These are phyloP conservation scores for Citropsis articulata DNA, from an alignment of 345 rosid species.

Conservation along the genomic window DNA sequence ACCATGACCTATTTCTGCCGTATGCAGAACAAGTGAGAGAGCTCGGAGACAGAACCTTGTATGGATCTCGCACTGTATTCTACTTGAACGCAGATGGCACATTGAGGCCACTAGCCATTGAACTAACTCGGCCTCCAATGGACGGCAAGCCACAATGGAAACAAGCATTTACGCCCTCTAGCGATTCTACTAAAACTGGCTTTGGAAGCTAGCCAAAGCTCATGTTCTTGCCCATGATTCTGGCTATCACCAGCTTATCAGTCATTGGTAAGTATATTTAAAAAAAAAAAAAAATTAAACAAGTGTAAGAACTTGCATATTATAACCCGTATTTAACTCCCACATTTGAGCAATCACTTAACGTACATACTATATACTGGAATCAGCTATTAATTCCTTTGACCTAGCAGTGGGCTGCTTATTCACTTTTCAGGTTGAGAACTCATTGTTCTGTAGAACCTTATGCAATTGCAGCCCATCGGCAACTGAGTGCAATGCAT, in stretches of 20 bases:
- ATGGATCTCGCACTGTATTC: conserved; percentile 69
- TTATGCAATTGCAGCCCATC: conserved; percentile 60
- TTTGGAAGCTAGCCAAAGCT: conserved; percentile 72
- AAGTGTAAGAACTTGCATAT: no score
- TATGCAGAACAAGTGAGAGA: conserved; percentile 61
- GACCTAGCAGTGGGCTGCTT: no score
- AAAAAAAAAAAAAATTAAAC: no score
- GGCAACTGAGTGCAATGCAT: conserved; percentile 75
- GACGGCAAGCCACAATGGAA: conserved; percentile 64
- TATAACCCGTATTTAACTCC: no score
- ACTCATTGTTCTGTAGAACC: conserved; percentile 72
- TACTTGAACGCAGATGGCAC: conserved; percentile 51
- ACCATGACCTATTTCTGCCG: conserved; percentile 61
- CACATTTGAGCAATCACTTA: no score
- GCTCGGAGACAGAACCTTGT: conserved; percentile 43
- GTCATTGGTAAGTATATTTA: conserved; percentile 53
- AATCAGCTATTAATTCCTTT: no score
- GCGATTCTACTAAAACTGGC: conserved; percentile 58
- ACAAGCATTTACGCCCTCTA: conserved; percentile 40
- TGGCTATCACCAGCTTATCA: conserved; percentile 68
- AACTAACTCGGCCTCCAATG: conserved; percentile 56
- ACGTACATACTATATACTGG: no score
- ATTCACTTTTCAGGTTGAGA: conserved; percentile 48
- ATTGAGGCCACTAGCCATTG: conserved; percentile 58
- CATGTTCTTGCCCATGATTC: conserved; percentile 70